Percentiles rank a stretch among this genome's conserved stretches.
phyloP scores from a whole-genome alignment of 805 yeast species.

The Limtongia smithiae region DNA sequence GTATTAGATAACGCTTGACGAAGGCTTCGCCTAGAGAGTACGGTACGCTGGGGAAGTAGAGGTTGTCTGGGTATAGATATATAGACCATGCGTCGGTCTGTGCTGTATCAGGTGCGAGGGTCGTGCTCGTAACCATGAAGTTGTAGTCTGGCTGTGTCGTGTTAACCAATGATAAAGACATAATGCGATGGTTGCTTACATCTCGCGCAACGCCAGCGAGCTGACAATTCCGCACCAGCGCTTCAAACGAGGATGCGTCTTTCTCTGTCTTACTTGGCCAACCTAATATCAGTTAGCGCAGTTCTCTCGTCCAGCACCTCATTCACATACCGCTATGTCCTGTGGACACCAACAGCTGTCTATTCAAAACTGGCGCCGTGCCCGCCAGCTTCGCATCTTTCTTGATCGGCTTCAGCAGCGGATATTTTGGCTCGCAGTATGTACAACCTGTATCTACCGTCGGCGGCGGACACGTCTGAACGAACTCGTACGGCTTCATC shows the following conservation, averaged over 20 bases:
- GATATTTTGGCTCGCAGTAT: constrained; percentile 45
- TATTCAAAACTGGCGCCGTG: constrained; percentile 52
- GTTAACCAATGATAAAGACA: neutral
- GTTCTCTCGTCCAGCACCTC: neutral
- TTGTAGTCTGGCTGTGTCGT: constrained; percentile 21
- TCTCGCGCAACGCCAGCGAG: constrained; percentile 14
- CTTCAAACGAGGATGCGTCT: constrained; percentile 10
- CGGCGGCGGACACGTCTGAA: constrained; percentile 49
- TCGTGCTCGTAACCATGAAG: constrained; percentile 21
- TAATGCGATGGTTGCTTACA: constrained; percentile 1
- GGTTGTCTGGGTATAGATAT: constrained; percentile 54
- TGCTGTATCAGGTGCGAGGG: constrained; percentile 2
- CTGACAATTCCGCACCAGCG: constrained; percentile 12
- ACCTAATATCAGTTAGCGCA: constrained; percentile 9
- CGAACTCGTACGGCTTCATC: constrained; percentile 20
- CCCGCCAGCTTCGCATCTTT: constrained; percentile 41
- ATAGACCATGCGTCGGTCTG: constrained; percentile 35
- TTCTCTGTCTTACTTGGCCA: constrained; percentile 49
- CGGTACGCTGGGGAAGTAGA: constrained; percentile 29
- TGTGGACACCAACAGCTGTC: constrained; percentile 53
- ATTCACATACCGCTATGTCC: constrained; percentile 39
- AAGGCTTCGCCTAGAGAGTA: constrained; percentile 9
- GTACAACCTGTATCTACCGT: constrained; percentile 60
- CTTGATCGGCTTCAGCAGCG: constrained; percentile 47
- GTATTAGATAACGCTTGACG: constrained; percentile 25